Conservation (phyloP, 805 yeast species). For the Nakazawaea anatomiae region DNA sequence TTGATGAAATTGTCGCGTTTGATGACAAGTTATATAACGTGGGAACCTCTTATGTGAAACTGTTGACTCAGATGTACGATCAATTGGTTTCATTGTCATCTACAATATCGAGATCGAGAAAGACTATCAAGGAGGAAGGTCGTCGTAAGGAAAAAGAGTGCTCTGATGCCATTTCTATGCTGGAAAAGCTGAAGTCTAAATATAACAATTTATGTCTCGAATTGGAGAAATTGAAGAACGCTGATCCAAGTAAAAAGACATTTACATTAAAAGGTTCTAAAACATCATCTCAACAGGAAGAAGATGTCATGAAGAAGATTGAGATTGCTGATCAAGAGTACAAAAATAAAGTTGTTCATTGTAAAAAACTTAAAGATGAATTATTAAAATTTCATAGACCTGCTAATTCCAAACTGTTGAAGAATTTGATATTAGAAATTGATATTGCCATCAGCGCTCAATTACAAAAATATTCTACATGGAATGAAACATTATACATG, state of each 20-base stretch:
- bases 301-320: slow-evolving; percentile 75
- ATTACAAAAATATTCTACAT: slow-evolving; percentile 81
- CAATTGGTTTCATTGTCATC: slow-evolving; percentile 69
- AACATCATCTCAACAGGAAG: slow-evolving; percentile 84
- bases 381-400: slow-evolving; percentile 75
- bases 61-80: slow-evolving; percentile 79
- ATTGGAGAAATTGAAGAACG: slow-evolving; percentile 65
- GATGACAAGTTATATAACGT: slow-evolving; percentile 73
- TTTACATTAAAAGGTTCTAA: slow-evolving; percentile 76
- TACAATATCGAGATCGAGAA: slow-evolving; percentile 68
- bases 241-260: slow-evolving; percentile 80
- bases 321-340: slow-evolving; percentile 84
- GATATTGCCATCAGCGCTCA: slow-evolving; percentile 89
- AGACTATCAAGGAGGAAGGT: slow-evolving; percentile 75
- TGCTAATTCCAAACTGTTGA: slow-evolving; percentile 60
- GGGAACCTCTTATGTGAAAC: slow-evolving; percentile 69
- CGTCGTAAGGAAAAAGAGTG: slow-evolving; percentile 80
- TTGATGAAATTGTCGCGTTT: slow-evolving; percentile 65
- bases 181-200: slow-evolving; percentile 80
- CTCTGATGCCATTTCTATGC: slow-evolving; percentile 70
- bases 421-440: slow-evolving; percentile 74
- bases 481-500: slow-evolving; percentile 76
- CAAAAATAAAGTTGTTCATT: slow-evolving; percentile 65
- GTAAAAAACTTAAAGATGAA: slow-evolving; percentile 69
- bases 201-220: slow-evolving; percentile 82